Percentiles rank a stretch among this genome's conserved stretches.
Conservation (phyloP, 2,329 filamentous ascomycete genomes). For the Microdochium nivale region DNA sequence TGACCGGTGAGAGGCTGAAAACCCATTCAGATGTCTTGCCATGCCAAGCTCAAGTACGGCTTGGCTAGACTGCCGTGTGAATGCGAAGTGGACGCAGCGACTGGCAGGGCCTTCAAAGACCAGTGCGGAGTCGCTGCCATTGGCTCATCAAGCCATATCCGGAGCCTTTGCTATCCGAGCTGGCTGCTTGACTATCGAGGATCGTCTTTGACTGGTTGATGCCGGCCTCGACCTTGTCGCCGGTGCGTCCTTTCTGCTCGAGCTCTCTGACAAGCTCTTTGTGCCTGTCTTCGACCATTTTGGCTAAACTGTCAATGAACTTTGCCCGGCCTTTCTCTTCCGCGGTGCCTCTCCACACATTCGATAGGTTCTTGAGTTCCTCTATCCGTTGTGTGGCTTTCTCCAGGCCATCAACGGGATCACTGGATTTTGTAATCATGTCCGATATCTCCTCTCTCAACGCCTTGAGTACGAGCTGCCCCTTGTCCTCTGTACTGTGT, state of each 20-base stretch:
- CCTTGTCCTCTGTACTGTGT: constrained; percentile 75
- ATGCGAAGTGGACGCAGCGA: too few relatives aligned
- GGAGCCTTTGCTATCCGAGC: constrained; percentile 30
- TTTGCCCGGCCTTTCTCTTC: constrained; percentile 80
- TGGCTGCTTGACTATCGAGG: constrained; percentile 15
- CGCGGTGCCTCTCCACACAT: constrained; percentile 91
- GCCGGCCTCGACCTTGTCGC: constrained; percentile 22
- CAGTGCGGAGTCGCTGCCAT: constrained; percentile 50
- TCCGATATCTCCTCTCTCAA: constrained; percentile 64
- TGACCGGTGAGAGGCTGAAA: too few relatives aligned
- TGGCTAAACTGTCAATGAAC: constrained; percentile 75
- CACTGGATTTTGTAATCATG: constrained; percentile 48
- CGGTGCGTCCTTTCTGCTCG: constrained; percentile 31
- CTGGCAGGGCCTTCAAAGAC: constrained; percentile 19
- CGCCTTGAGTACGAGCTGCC: constrained; percentile 66
- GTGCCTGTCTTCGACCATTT: constrained; percentile 71
- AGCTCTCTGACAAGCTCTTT: constrained; percentile 43
- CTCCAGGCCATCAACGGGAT: constrained; percentile 59
- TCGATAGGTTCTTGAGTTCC: constrained; percentile 64
- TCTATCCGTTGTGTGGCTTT: constrained; percentile 68
- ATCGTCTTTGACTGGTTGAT: constrained; percentile 23
- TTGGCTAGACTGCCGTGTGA: too few relatives aligned
- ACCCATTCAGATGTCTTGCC: too few relatives aligned
- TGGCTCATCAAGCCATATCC: constrained; percentile 56
- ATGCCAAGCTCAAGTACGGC: too few relatives aligned